phyloP scores from a whole-genome alignment of 2,329 filamentous ascomycete species.

The Diaporthe velutina region DNA sequence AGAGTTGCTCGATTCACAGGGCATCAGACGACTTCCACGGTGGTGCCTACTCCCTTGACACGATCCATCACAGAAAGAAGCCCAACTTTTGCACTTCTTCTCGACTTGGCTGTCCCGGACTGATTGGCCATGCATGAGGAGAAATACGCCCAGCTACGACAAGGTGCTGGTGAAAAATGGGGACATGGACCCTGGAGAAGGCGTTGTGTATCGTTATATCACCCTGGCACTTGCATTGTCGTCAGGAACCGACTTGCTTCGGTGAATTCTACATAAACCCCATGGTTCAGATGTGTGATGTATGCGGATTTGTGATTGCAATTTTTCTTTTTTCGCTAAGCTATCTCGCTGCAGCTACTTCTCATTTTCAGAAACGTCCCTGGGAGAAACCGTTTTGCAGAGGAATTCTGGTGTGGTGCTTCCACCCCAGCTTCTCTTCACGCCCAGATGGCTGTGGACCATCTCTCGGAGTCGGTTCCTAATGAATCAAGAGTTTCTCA shows the following conservation, averaged over 20 bases:
- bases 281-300: neutral
- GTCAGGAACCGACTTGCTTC: neutral
- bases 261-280: too few relatives aligned
- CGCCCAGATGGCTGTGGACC: neutral
- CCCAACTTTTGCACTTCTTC: too few relatives aligned
- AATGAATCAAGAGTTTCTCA: neutral
- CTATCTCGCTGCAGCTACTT: constrained; percentile 9
- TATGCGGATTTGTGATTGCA: neutral
- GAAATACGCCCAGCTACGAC: too few relatives aligned
- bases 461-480: neutral
- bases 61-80: too few relatives aligned
- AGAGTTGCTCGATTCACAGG: too few relatives aligned
- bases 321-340: constrained; percentile 20
- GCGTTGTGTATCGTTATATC: neutral
- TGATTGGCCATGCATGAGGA: neutral
- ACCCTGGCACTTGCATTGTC: neutral
- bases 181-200: neutral
- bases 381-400: neutral
- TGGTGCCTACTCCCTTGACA: too few relatives aligned
- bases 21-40: too few relatives aligned
- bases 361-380: neutral
- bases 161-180: neutral
- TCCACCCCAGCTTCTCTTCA: neutral
- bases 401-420: neutral
- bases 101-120: too few relatives aligned